phyloP scores from a whole-genome alignment of 192 early-diverging fungal genomes.

The Chytriomyces sp. region DNA sequence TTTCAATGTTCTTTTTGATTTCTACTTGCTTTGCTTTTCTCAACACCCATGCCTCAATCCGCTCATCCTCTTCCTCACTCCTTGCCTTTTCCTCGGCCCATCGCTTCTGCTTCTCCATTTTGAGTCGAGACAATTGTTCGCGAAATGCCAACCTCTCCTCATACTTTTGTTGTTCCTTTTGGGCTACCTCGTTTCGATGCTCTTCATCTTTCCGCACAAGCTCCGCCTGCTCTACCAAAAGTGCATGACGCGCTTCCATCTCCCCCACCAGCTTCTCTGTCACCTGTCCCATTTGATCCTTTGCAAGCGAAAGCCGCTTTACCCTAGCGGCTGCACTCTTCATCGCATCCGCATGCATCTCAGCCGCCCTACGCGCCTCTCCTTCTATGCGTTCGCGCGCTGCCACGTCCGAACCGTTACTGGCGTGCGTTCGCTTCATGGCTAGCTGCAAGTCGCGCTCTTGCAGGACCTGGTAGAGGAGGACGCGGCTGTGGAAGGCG shows the following conservation, averaged over 20 bases:
- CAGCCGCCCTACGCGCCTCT: too few species aligned
- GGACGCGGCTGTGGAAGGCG: slow-evolving; percentile 44
- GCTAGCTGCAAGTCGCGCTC: slow-evolving; percentile 3
- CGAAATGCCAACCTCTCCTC: not conserved
- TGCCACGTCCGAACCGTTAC: too few species aligned
- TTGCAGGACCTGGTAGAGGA: slow-evolving; percentile 39
- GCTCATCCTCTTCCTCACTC: slow-evolving; percentile 26
- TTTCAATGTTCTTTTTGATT: slow-evolving; percentile 41
- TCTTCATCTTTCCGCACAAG: slow-evolving; percentile 1
- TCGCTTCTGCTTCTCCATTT: not conserved
- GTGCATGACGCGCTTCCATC: not conserved
- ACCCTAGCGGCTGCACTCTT: slow-evolving; percentile 5
- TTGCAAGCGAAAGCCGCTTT: not conserved
- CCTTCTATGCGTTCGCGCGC: too few species aligned
- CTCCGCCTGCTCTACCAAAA: not conserved
- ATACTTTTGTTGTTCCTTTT: not conserved
- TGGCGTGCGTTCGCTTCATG: too few species aligned
- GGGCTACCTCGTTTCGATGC: not conserved
- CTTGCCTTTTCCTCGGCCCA: not conserved
- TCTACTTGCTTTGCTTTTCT: slow-evolving; percentile 36
- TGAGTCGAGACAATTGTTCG: slow-evolving; percentile 20
- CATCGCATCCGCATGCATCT: slow-evolving; percentile 19
- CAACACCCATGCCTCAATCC: slow-evolving; percentile 36
- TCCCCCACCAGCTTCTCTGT: slow-evolving; percentile 1
- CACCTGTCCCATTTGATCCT: slow-evolving; percentile 19